phyloP scores from a whole-genome alignment of 1,284 basidiomycete species.

The Flammula alnicola region DNA sequence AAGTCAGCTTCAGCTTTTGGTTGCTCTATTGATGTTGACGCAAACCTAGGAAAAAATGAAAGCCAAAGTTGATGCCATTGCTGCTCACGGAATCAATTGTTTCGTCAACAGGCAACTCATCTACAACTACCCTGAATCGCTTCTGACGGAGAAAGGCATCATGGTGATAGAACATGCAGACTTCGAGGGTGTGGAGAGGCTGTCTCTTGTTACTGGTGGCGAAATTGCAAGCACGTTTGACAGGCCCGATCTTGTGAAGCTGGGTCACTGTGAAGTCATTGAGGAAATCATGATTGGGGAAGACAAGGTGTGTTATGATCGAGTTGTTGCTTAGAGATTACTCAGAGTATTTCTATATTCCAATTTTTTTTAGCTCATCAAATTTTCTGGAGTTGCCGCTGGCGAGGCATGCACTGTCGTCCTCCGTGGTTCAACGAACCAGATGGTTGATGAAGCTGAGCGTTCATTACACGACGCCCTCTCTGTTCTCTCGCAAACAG shows the following conservation, averaged over 20 bases:
- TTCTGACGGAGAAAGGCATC: conserved; percentile 93
- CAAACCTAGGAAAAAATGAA: conserved; percentile 93
- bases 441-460: conserved; percentile 99
- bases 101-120: conserved; percentile 99
- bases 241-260: conserved; percentile 89
- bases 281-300: conserved; percentile 99
- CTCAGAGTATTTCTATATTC: too few species aligned
- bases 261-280: conserved; percentile 93
- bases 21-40: background rate
- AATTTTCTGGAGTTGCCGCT: conserved; percentile 98
- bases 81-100: conserved; percentile 94
- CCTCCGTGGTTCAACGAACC: conserved; percentile 93
- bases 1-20: conserved; percentile 21
- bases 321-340: background rate
- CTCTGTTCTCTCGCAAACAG: conserved; percentile 96
- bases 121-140: conserved; percentile 98
- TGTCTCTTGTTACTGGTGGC: conserved; percentile 96
- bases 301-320: conserved; percentile 75
- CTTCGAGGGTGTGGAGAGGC: conserved; percentile 97
- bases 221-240: conserved; percentile 98
- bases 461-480: conserved; percentile 97
- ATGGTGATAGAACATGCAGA: conserved; percentile 98
- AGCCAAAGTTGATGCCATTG: conserved; percentile 95
- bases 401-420: conserved; percentile 99
- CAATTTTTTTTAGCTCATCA: conserved; percentile 81